Evolutionary conservation across 306 rosid species (phyloP), one percentile per base, ranked within the genome.

Genomic region (Rosa multiflora): DNA sequence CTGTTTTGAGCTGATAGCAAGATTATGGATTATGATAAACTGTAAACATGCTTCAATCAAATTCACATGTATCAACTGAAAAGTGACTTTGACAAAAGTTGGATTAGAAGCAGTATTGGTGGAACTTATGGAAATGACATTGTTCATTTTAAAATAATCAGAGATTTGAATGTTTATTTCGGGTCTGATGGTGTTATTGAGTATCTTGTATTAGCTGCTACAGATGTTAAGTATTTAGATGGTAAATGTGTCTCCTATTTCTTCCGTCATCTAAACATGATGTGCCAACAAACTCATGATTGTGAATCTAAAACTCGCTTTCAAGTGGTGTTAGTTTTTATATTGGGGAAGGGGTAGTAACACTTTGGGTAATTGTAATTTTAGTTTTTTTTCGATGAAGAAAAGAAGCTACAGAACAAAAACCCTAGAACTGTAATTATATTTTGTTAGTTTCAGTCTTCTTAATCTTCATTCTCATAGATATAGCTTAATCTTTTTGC

Each of bases 401-500:
- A 29, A 29, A 29, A 29, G 32, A 29, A 29, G 32, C 32, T 29
- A 29, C 32, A 29, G 32, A 29, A 29, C 32, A 29, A 29, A 32
- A 32, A 32, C 37, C 37, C 37, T 32, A 32, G 37, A 7, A 6
- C n/a, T 55, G 61, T 55, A 18, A 20, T 18, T 52, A 53, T 17
- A 17, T 53, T 6, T 53, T 6, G 59, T 53, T 53, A 5, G 9
- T 53, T 21, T 53, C 59, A 18, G 59, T 17, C 58, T 52, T 15
- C 13, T 29, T 26, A 49, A 5, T 72, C 13, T 72, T 48, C 46
- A 17, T 49, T 53, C 21, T 72, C 35, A 37, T 40, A 40, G 72
- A 39, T 18, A 42, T 39, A 67, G 29, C 15, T 35, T 52, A 53
- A 72, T 77, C 10, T 35, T 81, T 75, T 75, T 74, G 52, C 48